phyloP scores from a whole-genome alignment of 768 basidiomycete genomes.

The Inosperma sp. region DNA sequence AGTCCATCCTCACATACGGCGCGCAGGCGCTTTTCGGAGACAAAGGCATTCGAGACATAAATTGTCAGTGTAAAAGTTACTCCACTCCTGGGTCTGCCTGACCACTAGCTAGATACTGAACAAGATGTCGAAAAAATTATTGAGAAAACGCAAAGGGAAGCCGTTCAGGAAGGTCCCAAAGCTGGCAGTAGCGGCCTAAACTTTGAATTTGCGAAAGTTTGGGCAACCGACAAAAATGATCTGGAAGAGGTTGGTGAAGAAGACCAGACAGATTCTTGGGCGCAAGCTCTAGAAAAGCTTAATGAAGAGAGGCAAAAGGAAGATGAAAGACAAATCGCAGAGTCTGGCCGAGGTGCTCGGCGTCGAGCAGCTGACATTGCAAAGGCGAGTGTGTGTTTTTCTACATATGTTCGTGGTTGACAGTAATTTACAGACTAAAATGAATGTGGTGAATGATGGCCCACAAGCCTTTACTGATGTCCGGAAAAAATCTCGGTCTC shows the following conservation, averaged over 20 bases:
- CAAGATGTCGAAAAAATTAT: slow-evolving; percentile 83
- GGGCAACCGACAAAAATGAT: slow-evolving; percentile 73
- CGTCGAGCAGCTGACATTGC: slow-evolving; percentile 66
- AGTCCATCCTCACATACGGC: slow-evolving; percentile 85
- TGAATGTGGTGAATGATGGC: slow-evolving; percentile 20
- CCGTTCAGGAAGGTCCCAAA: slow-evolving; percentile 48
- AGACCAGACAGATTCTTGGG: slow-evolving; percentile 77
- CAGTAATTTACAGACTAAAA: slow-evolving; percentile 26
- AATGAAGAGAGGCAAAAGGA: slow-evolving; percentile 40
- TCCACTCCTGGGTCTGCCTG: neutral
- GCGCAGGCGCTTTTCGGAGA: slow-evolving; percentile 77
- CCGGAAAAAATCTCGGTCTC: slow-evolving; percentile 11
- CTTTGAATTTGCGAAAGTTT: slow-evolving; percentile 90
- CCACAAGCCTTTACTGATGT: slow-evolving; percentile 6
- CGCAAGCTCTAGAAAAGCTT: slow-evolving; percentile 57
- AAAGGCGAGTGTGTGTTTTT: slow-evolving; percentile 28
- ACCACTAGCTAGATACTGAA: slow-evolving; percentile 54
- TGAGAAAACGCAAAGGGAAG: slow-evolving; percentile 76
- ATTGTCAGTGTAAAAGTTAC: slow-evolving; percentile 43
- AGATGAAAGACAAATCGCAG: slow-evolving; percentile 42
- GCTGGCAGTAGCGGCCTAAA: slow-evolving; percentile 46
- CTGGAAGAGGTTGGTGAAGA: slow-evolving; percentile 65
- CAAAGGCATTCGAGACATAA: slow-evolving; percentile 54
- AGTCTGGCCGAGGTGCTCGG: slow-evolving; percentile 70
- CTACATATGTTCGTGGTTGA: slow-evolving; percentile 1